Conservation (phyloP, 805 yeast species). For the Lachancea sp. region DNA sequence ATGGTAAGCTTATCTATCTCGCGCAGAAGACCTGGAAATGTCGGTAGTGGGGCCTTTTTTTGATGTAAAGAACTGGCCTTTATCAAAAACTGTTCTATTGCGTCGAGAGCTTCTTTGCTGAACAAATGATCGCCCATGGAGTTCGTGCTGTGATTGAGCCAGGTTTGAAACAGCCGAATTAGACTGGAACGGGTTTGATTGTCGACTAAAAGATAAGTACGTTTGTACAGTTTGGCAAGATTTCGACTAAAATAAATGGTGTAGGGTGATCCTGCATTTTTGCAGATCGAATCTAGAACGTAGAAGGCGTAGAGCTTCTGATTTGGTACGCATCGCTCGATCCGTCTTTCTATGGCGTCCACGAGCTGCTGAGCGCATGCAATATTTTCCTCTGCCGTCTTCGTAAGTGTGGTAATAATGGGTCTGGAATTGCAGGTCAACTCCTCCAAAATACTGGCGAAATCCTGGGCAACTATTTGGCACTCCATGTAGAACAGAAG, state of each 20-base stretch:
- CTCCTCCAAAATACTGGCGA: conserved; percentile 61
- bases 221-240: conserved; percentile 57
- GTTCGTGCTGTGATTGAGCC: conserved; percentile 63
- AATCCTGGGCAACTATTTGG: conserved; percentile 25
- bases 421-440: conserved; percentile 87
- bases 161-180: conserved; percentile 74
- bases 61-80: conserved; percentile 47
- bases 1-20: conserved; percentile 33
- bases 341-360: conserved; percentile 66
- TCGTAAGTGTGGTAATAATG: conserved; percentile 76
- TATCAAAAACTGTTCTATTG: conserved; percentile 67
- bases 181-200: conserved; percentile 69
- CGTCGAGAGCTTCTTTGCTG: conserved; percentile 58
- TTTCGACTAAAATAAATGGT: conserved; percentile 69
- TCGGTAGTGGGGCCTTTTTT: conserved; percentile 20
- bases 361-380: conserved; percentile 72
- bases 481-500: conserved; percentile 3
- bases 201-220: conserved; percentile 71
- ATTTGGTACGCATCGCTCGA: conserved; percentile 69
- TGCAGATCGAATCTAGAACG: conserved; percentile 83
- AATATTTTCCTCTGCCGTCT: conserved; percentile 79
- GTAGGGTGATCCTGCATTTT: conserved; percentile 86
- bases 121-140: conserved; percentile 51
- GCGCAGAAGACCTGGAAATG: conserved; percentile 29
- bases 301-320: conserved; percentile 82